A percentile compares a stretch with the other conserved stretches of the same genome.
Conservation (phyloP, 2,329 filamentous ascomycete genomes). For the Botryosphaeria agaves region DNA sequence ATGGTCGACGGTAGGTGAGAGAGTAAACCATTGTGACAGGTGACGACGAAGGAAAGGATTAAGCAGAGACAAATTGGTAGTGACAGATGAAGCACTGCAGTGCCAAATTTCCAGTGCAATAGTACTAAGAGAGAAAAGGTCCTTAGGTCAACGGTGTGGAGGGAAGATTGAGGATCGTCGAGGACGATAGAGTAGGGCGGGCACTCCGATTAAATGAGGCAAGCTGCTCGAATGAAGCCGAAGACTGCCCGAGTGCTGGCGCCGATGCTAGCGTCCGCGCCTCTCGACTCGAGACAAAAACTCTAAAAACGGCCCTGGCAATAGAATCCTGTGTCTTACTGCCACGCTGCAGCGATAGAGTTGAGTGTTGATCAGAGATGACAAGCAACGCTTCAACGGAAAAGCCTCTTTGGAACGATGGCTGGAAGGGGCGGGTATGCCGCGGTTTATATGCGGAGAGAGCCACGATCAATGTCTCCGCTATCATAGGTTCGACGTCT, state of each 20-base stretch:
- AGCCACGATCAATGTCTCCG: no score
- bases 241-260: not conserved
- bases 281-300: no score
- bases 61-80: not conserved
- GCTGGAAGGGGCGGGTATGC: no score
- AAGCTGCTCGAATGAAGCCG: not conserved
- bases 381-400: no score
- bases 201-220: not conserved
- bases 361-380: no score
- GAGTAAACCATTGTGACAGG: constrained; percentile 30
- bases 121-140: not conserved
- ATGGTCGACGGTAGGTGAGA: constrained; percentile 28
- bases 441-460: no score
- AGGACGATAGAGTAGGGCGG: not conserved
- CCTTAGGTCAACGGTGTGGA: not conserved
- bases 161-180: not conserved
- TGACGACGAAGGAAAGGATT: constrained; percentile 7
- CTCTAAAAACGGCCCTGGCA: no score
- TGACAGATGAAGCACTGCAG: not conserved
- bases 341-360: no score
- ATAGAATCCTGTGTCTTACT: no score
- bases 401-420: no score
- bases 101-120: not conserved
- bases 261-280: constrained; percentile 25
- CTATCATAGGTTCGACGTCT: no score